Evolutionary conservation across 2,329 filamentous ascomycete species (phyloP).

Genomic region (Colletotrichum chrysophilum): DNA sequence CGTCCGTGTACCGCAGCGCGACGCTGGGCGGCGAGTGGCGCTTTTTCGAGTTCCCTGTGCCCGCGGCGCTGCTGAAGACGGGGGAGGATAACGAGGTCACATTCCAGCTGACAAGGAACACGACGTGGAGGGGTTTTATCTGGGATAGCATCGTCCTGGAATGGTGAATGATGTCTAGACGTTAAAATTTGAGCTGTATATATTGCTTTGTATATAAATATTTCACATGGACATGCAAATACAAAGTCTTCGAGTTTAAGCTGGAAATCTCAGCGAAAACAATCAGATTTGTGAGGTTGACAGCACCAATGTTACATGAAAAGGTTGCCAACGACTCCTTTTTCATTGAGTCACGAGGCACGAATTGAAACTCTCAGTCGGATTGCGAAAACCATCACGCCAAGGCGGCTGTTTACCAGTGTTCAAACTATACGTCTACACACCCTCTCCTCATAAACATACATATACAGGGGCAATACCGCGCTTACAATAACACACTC

Average conservation of each 20-base stretch:
- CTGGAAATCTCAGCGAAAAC: too few relatives aligned
- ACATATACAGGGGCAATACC: not conserved
- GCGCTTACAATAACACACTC: not conserved
- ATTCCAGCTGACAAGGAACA: constrained; percentile 29
- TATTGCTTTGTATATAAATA: not conserved
- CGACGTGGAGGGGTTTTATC: constrained; percentile 31
- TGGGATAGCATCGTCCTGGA: constrained; percentile 32
- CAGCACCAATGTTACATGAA: too few relatives aligned
- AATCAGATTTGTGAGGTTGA: too few relatives aligned
- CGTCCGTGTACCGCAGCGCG: constrained; percentile 50
- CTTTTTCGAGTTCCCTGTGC: constrained; percentile 42
- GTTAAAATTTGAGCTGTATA: not conserved
- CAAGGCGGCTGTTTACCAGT: not conserved
- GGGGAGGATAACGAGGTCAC: constrained; percentile 28
- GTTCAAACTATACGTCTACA: not conserved
- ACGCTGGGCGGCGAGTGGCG: constrained; percentile 53
- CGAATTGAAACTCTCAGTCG: not conserved
- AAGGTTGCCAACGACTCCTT: too few relatives aligned
- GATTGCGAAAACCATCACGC: not conserved
- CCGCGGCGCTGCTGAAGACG: constrained; percentile 21
- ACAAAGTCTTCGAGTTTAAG: too few relatives aligned
- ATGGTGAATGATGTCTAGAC: constrained; percentile 22
- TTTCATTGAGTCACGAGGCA: too few relatives aligned
- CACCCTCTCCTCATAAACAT: not conserved
- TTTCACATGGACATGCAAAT: not conserved